phyloP scores from a whole-genome alignment of 495 filamentous ascomycete species.

The Margaritispora aquatica region DNA sequence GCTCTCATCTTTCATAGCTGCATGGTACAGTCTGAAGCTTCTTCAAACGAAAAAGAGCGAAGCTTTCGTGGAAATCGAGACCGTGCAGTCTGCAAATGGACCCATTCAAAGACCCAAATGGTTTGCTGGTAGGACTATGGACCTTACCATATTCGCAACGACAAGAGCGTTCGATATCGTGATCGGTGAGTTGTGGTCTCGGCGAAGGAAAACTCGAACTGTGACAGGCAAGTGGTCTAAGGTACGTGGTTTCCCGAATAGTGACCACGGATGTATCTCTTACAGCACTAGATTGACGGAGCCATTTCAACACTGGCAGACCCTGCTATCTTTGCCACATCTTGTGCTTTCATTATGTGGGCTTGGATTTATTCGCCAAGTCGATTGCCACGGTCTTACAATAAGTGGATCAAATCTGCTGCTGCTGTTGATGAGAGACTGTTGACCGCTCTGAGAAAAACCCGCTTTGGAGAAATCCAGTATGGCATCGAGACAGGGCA shows the following conservation, averaged over 20 bases:
- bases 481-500: slow-evolving; percentile 79
- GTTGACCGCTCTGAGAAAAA: slow-evolving; percentile 65
- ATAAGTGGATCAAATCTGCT: slow-evolving; percentile 76
- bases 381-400: slow-evolving; percentile 68
- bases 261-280: too few species aligned
- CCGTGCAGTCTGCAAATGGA: slow-evolving; percentile 10
- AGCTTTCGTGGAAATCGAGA: slow-evolving; percentile 30
- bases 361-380: slow-evolving; percentile 75
- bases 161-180: slow-evolving; percentile 71
- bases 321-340: slow-evolving; percentile 68
- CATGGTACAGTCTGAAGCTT: slow-evolving; percentile 42
- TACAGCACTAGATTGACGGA: slow-evolving; percentile 33
- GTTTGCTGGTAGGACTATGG: slow-evolving; percentile 72
- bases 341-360: slow-evolving; percentile 79
- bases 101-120: slow-evolving; percentile 28
- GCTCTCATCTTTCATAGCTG: slow-evolving; percentile 43
- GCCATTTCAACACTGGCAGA: slow-evolving; percentile 51
- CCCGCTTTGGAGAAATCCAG: slow-evolving; percentile 52
- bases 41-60: slow-evolving; percentile 40
- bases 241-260: slow-evolving; percentile 21
- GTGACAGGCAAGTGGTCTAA: slow-evolving; percentile 41
- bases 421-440: slow-evolving; percentile 77
- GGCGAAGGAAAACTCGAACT: slow-evolving; percentile 30
- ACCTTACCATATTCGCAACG: slow-evolving; percentile 77
- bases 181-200: slow-evolving; percentile 59